Evolutionary conservation across 257 asterid genomes (phyloP), one percentile per base, ranked within the genome.

Genomic region (Orobanche coerulescens): DNA sequence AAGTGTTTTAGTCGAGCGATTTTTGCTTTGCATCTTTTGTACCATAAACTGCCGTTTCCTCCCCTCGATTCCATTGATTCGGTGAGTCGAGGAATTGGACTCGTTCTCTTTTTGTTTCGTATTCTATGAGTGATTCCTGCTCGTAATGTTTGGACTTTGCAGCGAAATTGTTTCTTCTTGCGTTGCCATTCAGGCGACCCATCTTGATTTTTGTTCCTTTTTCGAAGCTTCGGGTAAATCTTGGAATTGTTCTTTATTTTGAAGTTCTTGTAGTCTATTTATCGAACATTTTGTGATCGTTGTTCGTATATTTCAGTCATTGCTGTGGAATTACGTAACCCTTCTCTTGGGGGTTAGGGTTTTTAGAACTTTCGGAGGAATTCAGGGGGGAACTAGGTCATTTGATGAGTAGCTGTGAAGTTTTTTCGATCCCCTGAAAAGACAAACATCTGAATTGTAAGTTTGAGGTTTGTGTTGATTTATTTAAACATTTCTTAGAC

Each of bases 271-370:
- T 6, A 19, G 50, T 62, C 69, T 25, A 43, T 71, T 51, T 52
- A 18, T 63, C 56, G 37, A 64, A 58, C 58, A 66, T 56, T 25
- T 44, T 43, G 19, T 46, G 54, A 22, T 43, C 46, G 5, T 2
- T 16, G 12, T 65, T 47, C 16, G 0, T 63, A 53, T 48, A 15
- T 16, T 26, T n/a, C 4, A 19, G 15, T 26, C 3, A 54, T 33
- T 25, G 60, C 65, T 26, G 40, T 37, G 68, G 69, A 44, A 62
- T 39, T 64, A 48, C 34, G 58, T 65, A 68, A 60, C 6, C 39
- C 22, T 47, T 28, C 49, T 69, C 33, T 40, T 61, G 68, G 72
- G 75, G 42, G 39, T 53, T 72, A 57, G 71, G 80, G 71, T 69
- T 64, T 57, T 64, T 55, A 48, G 20, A 23, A 26, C 55, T 46